Percentiles rank a stretch among this genome's conserved stretches.
These are phyloP conservation scores for Euphorbia schlechtendalii DNA, from an alignment of 441 rosid species.

Conservation along the genomic window DNA sequence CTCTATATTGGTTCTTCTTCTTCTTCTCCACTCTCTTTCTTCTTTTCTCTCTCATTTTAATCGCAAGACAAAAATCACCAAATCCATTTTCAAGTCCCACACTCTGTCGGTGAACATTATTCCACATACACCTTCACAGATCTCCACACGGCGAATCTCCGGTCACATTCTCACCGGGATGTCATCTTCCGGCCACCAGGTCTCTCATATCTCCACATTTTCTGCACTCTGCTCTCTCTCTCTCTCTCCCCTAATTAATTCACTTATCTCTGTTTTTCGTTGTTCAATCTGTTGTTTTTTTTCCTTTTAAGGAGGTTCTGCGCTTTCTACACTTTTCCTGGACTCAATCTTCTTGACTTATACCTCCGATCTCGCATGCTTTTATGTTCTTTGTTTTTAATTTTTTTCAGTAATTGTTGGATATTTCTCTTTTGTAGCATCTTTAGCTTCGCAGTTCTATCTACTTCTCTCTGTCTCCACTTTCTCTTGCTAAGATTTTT, in stretches of 20 bases:
- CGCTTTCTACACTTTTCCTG: background rate
- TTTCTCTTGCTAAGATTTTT: constrained; percentile 7
- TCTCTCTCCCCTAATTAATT: background rate
- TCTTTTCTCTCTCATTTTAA: constrained; percentile 13
- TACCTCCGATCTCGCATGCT: constrained; percentile 8
- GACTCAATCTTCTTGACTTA: constrained; percentile 22
- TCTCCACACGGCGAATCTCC: constrained; percentile 21
- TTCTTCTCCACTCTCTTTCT: no score
- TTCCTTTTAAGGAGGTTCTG: background rate
- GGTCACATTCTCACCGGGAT: constrained; percentile 27
- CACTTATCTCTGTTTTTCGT: background rate
- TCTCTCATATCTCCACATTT: constrained; percentile 4
- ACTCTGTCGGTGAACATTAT: no score
- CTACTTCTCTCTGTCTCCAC: background rate
- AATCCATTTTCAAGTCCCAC: constrained; percentile 23
- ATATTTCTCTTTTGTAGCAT: background rate
- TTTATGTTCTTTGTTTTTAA: background rate
- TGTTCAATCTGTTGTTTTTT: background rate
- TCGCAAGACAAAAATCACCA: constrained; percentile 22
- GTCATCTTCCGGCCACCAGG: constrained; percentile 31
- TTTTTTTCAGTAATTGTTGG: background rate
- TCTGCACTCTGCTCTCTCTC: constrained; percentile 10
- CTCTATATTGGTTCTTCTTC: no score
- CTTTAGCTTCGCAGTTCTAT: background rate
- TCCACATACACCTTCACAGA: constrained; percentile 7